Conservation (phyloP, 805 yeast genomes). For the Starmerella bacillaris region DNA sequence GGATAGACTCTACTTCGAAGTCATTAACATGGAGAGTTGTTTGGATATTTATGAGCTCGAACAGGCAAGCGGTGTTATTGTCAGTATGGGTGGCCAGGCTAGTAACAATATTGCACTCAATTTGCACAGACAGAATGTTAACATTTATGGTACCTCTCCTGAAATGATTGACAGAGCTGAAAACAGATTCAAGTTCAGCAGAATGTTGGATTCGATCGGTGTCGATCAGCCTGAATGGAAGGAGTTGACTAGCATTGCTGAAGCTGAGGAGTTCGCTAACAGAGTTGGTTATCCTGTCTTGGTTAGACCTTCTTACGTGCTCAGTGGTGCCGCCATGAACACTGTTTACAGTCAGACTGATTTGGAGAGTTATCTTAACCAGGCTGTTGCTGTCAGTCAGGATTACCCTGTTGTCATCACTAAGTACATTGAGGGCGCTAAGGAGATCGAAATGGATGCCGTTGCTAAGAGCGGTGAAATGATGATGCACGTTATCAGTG, state of each 20-base stretch:
- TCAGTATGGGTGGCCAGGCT: slow-evolving; percentile 98
- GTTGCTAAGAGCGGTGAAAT: slow-evolving; percentile 89
- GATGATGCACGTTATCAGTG: slow-evolving; percentile 93
- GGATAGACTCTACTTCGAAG: slow-evolving; percentile 89
- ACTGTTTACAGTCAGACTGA: slow-evolving; percentile 83
- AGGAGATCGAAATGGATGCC: slow-evolving; percentile 98
- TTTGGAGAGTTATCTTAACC: slow-evolving; percentile 66
- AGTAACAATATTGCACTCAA: slow-evolving; percentile 91
- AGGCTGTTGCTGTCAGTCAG: slow-evolving; percentile 94
- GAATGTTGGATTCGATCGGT: slow-evolving; percentile 89
- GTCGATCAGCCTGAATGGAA: slow-evolving; percentile 99
- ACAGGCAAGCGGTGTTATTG: slow-evolving; percentile 75
- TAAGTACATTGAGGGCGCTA: slow-evolving; percentile 88
- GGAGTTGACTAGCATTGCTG: slow-evolving; percentile 79
- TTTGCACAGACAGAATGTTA: slow-evolving; percentile 82
- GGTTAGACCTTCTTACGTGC: slow-evolving; percentile 92
- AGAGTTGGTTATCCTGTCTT: slow-evolving; percentile 84
- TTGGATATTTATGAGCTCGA: slow-evolving; percentile 89
- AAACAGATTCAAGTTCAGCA: slow-evolving; percentile 91
- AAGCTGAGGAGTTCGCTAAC: slow-evolving; percentile 84
- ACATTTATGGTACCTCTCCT: slow-evolving; percentile 91
- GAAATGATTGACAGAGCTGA: slow-evolving; percentile 98
- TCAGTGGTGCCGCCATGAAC: slow-evolving; percentile 98
- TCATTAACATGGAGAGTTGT: slow-evolving; percentile 82
- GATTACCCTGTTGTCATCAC: slow-evolving; percentile 96